Conservation (phyloP, 2,329 filamentous ascomycete genomes). For the Myriosclerotinia scirpicola region DNA sequence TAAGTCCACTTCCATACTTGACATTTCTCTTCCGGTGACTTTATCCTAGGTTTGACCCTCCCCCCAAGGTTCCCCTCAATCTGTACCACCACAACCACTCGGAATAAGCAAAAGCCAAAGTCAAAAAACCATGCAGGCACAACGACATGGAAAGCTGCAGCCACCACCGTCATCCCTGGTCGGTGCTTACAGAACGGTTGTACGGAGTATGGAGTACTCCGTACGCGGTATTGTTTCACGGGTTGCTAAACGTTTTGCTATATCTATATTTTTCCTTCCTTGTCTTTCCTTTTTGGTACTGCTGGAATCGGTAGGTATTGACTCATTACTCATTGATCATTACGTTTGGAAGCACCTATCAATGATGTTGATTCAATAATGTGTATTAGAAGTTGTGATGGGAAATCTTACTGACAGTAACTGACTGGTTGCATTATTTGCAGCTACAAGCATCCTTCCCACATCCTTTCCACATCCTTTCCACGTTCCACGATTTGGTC, state of each 20-base stretch:
- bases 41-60: not conserved
- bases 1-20: slow-evolving; percentile 1
- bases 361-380: too few species aligned
- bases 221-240: slow-evolving; percentile 2
- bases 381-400: too few species aligned
- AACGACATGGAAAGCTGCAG: slow-evolving; percentile 10
- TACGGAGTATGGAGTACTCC: not conserved
- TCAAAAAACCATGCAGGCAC: slow-evolving; percentile 18
- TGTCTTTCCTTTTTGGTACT: too few species aligned
- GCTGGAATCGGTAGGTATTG: too few species aligned
- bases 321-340: too few species aligned
- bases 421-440: too few species aligned
- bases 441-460: too few species aligned
- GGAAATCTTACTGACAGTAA: too few species aligned
- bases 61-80: slow-evolving; percentile 16
- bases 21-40: not conserved
- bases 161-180: slow-evolving; percentile 20
- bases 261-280: not conserved
- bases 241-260: not conserved
- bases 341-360: too few species aligned
- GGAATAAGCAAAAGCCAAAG: not conserved
- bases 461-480: too few species aligned
- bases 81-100: not conserved
- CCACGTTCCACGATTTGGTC: slow-evolving; percentile 11
- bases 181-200: slow-evolving; percentile 15